Evolutionary conservation across 2,329 filamentous ascomycete species (phyloP), one percentile per base, ranked within the genome.

Genomic region (Cryphonectria naterciae): DNA sequence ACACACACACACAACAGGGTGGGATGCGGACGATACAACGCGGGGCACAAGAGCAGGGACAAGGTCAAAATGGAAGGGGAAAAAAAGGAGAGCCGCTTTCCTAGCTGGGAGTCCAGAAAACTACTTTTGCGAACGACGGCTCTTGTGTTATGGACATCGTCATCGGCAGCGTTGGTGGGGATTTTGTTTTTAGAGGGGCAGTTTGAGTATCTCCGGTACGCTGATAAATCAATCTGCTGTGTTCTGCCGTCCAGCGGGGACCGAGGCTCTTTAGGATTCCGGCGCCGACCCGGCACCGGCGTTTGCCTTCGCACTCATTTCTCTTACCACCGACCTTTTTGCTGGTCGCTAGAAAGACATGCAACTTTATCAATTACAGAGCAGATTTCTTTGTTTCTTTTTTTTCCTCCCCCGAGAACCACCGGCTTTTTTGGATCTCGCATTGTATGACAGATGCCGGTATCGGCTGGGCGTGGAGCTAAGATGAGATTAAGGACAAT

Each of bases 181-280:
- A 49, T 11, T 49, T 46, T 32, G n/a, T 46, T 43, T 43, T 35
- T 46, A 43, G 63, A 73, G 71, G 71, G 71, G 67, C 58, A 49
- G 43, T 13, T 11, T 11, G 5, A 37, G 37, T 25, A 43, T 58
- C 61, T 62, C 67, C 49, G 65, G 28, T 49, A 28, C 49, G 54
- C 71, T 73, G 71, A 73, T 66, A 71, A 73, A 73, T 73, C 64
- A 65, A 63, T 67, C 60, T 52, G 32, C 19, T 15, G 32, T 62
- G 61, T 37, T 39, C 35, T 43, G 39, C 61, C 22, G 35, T 15
- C 64, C 13, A n/a, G 25, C 46, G 19, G 17, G 43, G 52, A 63
- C 70, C 70, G 70, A 67, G 67, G 66, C 43, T 60, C 67, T 43
- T 19, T 41, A 25, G 32, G 28, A 58, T 39, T n/a, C 25, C 8